Evolutionary conservation across 306 rosid genomes (phyloP), one percentile per base, ranked within the genome.

Genomic region (Cicer yamashitae): DNA sequence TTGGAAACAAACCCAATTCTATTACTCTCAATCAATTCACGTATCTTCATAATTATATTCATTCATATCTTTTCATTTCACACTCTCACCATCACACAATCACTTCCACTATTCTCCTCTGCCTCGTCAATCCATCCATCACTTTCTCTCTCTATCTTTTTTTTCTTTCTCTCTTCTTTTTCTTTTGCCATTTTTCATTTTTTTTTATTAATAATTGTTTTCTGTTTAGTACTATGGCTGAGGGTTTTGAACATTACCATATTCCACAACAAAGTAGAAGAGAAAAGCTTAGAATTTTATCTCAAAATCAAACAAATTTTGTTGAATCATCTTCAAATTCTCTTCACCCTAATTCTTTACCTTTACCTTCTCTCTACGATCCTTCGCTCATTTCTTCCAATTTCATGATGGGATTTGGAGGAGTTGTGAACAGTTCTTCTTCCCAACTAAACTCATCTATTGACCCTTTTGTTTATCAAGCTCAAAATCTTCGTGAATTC

Each of bases 261-360:
- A 88, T 88, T 12, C 96, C 97, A 2, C 97, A 89, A 50, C 96
- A 92, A 70, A 92, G 97, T 69, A 77, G 97, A 70, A 83, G 97
- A 77, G 96, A 89, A 34, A 91, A 91, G 79, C 96, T 91, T 25
- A 74, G 97, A 50, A 84, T 88, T 3, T 25, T 75, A 0, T 57
- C 68, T 59, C 83, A 73, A 64, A 56, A 79, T 41, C 82, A 71
- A 41, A 25, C 50, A 2, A 17, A 64, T 50, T 60, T 83, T n/a
- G 79, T 65, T 58, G 85, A 80, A 45, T 22, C 85, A 38, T 41
- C 77, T 7, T 15, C 54, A 6, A 6, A 60, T 7, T 10, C 25
- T 51, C 74, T 84, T 1, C 83, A 70, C 7, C 25, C 78, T 47
- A 83, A 61, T 20, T 70, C 40, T 10, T 1, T 70, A n/a, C 50